These are phyloP conservation scores for Colletotrichum sp. DNA, from an alignment of 2,329 filamentous ascomycete species.

Conservation along the genomic window DNA sequence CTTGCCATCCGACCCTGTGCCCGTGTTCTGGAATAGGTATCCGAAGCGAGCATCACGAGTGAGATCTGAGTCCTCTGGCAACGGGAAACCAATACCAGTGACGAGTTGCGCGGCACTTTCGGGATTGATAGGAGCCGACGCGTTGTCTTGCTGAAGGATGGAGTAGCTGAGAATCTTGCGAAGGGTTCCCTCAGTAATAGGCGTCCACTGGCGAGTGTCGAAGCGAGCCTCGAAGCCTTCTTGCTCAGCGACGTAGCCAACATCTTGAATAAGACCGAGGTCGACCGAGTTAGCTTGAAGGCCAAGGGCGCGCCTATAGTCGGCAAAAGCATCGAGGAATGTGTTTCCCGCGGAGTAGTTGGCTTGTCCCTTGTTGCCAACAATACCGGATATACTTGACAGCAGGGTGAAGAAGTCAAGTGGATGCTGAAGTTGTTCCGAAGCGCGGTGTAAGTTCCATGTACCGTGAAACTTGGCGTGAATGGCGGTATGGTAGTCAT, in stretches of 20 bases:
- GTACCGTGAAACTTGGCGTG: constrained; percentile 40
- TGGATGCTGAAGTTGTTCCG: constrained; percentile 19
- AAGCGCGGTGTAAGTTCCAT: constrained; percentile 40
- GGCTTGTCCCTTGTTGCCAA: constrained; percentile 34
- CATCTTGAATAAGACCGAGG: neutral
- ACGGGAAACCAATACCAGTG: constrained; percentile 27
- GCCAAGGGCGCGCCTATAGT: constrained; percentile 16
- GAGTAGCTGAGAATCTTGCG: constrained; percentile 31
- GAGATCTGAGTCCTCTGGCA: constrained; percentile 26
- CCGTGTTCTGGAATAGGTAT: neutral
- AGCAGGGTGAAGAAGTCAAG: constrained; percentile 42
- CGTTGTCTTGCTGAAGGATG: constrained; percentile 28
- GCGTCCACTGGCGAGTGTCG: neutral
- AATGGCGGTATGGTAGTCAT: constrained; percentile 32
- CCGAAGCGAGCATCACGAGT: constrained; percentile 13
- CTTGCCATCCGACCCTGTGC: neutral
- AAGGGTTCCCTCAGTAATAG: constrained; percentile 32
- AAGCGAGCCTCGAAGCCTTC: neutral
- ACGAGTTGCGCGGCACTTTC: constrained; percentile 28
- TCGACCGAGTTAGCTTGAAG: neutral
- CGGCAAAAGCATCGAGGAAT: constrained; percentile 35
- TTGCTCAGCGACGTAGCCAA: neutral
- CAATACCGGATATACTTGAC: constrained; percentile 32
- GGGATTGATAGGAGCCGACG: neutral
- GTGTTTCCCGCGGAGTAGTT: constrained; percentile 39